Conservation (phyloP, 148 eudicot genomes). For the Diospyros kaki region DNA sequence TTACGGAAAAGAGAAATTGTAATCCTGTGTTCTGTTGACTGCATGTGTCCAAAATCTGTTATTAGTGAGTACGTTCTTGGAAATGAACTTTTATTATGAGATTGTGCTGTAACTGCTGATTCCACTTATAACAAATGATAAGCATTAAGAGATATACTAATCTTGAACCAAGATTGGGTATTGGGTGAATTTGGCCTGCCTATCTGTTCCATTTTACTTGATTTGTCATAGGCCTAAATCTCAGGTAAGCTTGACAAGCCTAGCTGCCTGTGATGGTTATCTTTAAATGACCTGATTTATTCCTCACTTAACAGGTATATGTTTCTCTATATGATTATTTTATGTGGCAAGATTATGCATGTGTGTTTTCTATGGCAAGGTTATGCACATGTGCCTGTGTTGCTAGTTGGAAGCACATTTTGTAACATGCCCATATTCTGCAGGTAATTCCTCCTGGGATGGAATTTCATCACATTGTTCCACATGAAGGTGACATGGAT, state of each 20-base stretch:
- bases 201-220: not conserved
- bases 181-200: not conserved
- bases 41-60: not conserved
- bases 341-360: too few species aligned
- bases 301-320: not conserved
- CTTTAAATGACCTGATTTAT: not conserved
- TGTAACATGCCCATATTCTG: slow-evolving; percentile 15
- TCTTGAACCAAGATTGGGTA: not conserved
- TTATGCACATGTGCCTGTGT: not conserved
- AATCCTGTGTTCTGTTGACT: not conserved
- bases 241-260: not conserved
- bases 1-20: too few species aligned
- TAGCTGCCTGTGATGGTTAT: not conserved
- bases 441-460: slow-evolving; percentile 98
- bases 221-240: not conserved
- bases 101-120: not conserved
- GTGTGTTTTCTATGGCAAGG: not conserved
- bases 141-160: not conserved
- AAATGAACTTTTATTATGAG: not conserved
- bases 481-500: slow-evolving; percentile 88
- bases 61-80: not conserved
- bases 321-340: not conserved
- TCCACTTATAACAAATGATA: not conserved
- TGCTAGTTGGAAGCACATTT: not conserved
- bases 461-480: slow-evolving; percentile 95